Evolutionary conservation across 441 rosid species (phyloP).

Genomic region (Melianthus villosus): DNA sequence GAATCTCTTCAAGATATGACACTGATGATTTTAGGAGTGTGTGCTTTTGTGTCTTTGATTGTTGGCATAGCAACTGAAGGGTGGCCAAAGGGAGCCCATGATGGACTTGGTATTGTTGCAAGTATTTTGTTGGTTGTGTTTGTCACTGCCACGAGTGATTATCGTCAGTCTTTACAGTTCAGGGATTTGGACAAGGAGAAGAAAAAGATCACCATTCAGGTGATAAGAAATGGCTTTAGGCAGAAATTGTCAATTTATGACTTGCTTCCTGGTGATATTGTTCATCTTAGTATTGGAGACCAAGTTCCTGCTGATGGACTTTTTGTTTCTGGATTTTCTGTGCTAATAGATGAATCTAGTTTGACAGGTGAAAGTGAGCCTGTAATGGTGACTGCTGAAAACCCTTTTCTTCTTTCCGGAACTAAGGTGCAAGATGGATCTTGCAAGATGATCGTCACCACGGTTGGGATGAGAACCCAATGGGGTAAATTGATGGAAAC

Average conservation of each 20-base stretch:
- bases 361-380: slow-evolving; percentile 63
- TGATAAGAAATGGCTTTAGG: slow-evolving; percentile 39
- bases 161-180: slow-evolving; percentile 56
- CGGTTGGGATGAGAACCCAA: slow-evolving; percentile 67
- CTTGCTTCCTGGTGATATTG: slow-evolving; percentile 49
- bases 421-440: slow-evolving; percentile 58
- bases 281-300: slow-evolving; percentile 53
- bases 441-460: slow-evolving; percentile 48
- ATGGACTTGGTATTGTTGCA: slow-evolving; percentile 56
- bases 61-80: slow-evolving; percentile 57
- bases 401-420: slow-evolving; percentile 54
- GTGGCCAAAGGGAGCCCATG: slow-evolving; percentile 64
- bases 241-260: slow-evolving; percentile 55
- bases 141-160: slow-evolving; percentile 53
- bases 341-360: slow-evolving; percentile 48
- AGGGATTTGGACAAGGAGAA: slow-evolving; percentile 50
- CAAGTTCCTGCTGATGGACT: slow-evolving; percentile 64
- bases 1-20: slow-evolving; percentile 68
- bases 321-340: slow-evolving; percentile 48
- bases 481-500: slow-evolving; percentile 65
- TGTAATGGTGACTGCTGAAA: slow-evolving; percentile 28
- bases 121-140: slow-evolving; percentile 50
- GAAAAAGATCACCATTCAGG: slow-evolving; percentile 49
- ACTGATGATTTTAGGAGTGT: slow-evolving; percentile 46
- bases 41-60: slow-evolving; percentile 41